These are phyloP conservation scores for Eucalyptus shirleyi DNA, from an alignment of 345 rosid species.

Conservation along the genomic window DNA sequence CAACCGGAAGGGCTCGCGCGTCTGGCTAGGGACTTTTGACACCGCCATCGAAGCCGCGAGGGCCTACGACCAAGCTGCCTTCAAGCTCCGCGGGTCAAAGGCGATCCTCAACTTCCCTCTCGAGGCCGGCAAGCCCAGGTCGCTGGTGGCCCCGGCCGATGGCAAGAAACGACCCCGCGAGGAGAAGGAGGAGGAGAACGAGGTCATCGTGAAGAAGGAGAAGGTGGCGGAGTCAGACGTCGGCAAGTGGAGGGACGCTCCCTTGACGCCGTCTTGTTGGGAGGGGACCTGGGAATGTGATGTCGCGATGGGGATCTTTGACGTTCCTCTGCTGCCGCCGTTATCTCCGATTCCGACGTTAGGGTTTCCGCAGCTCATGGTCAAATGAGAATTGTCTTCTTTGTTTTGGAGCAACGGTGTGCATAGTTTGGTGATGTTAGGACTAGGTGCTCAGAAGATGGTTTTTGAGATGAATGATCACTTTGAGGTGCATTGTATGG, in stretches of 20 bases:
- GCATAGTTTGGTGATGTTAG: not conserved
- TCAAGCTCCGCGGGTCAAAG: conserved; percentile 68
- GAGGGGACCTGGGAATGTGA: conserved; percentile 5
- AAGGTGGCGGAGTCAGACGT: not conserved
- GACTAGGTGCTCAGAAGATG: not conserved
- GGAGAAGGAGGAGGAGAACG: not conserved
- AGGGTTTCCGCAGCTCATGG: conserved; percentile 9
- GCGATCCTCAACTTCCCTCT: conserved; percentile 88
- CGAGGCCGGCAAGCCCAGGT: conserved; percentile 35
- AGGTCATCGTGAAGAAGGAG: not conserved
- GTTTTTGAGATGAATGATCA: not conserved
- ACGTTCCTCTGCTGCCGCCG: conserved; percentile 43
- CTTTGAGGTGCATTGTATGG: not conserved
- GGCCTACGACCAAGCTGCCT: conserved; percentile 86
- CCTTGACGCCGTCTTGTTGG: conserved; percentile 33
- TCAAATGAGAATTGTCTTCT: not conserved
- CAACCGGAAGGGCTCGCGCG: conserved; percentile 48
- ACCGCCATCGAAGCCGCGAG: conserved; percentile 70
- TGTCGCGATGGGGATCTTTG: conserved; percentile 25
- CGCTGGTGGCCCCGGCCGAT: not conserved
- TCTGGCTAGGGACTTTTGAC: conserved; percentile 88
- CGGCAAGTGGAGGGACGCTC: conserved; percentile 4
- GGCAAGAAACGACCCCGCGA: conserved; percentile 29
- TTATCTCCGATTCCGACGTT: conserved; percentile 28
- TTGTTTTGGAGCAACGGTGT: not conserved